Evolutionary conservation across 2,329 filamentous ascomycete genomes (phyloP).

Genomic region (Talaromyces sp.): DNA sequence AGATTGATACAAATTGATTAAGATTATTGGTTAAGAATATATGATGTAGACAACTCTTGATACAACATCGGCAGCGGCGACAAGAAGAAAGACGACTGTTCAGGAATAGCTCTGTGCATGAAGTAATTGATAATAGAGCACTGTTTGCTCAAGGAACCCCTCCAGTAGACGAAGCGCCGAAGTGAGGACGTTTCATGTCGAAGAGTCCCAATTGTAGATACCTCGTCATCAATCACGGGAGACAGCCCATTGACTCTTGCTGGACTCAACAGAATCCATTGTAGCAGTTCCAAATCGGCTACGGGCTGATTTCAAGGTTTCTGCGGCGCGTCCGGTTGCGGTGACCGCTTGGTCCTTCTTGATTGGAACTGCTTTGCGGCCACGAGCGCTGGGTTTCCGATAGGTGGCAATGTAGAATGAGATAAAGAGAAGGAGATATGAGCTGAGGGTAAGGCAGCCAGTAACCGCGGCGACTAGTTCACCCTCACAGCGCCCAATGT

Average conservation of each 20-base stretch:
- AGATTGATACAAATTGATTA: not conserved
- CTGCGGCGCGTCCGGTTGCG: constrained; percentile 21
- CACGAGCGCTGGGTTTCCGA: constrained; percentile 52
- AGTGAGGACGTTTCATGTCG: not conserved
- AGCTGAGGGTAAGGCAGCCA: constrained; percentile 80
- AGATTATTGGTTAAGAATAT: constrained; percentile 13
- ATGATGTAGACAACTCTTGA: constrained; percentile 5
- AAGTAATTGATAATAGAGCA: not conserved
- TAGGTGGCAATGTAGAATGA: constrained; percentile 93
- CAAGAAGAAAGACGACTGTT: constrained; percentile 10
- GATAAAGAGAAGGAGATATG: constrained; percentile 91
- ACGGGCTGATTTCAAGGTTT: constrained; percentile 22
- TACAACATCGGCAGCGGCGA: constrained; percentile 9
- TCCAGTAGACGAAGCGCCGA: not conserved
- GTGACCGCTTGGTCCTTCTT: constrained; percentile 61
- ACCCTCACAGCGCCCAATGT: constrained; percentile 74
- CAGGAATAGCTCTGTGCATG: constrained; percentile 15
- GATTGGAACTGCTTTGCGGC: constrained; percentile 28
- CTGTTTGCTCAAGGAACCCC: not conserved
- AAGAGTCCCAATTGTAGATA: not conserved
- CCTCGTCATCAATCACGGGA: constrained; percentile 11
- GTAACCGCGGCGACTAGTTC: constrained; percentile 89
- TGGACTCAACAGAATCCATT: constrained; percentile 19
- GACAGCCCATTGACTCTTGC: constrained; percentile 19
- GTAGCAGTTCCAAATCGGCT: constrained; percentile 18